Base-by-base conservation (phyloP, 768 basidiomycete genomes). In the Boletus patriciae region DNA sequence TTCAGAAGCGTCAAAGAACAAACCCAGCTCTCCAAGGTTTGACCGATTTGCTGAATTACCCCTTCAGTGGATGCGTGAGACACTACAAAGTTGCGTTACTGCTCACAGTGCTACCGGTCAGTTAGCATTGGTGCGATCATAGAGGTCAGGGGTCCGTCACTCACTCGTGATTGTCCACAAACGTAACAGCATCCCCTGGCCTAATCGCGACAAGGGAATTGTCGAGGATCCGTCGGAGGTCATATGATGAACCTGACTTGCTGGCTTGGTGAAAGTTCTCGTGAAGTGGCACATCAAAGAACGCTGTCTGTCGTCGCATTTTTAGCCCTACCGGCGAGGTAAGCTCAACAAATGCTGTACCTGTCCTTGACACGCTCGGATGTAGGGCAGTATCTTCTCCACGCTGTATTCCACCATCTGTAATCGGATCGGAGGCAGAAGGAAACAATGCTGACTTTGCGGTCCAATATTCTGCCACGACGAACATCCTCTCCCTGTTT, bases 281-380 rank as follows among this genome's bases (percentile, higher is more conserved):
- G 66, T 98, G 94, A 21, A 98, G 77, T 19, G 92, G 92, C 8
- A 92, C 91, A 67, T 97, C 94, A 61, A 97, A 97, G 67, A 96
- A 92, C 0, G 93, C 80, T 12, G 89, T 84, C 87, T 96, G 70
- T 34, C 56, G 52, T 50, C 36, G 23, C 21, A 21, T 13, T 29
- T n/a, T 51, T 13, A 59, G 41, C 40, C 19, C 29, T 49, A n/a
- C 34, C 34, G 4, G 11, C 29, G 31, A 33, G 43, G 19, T 23
- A 46, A 47, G 25, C 33, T 31, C 37, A 59, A 33, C 52, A 40
- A 34, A 18, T 54, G 74, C 52, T 58, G 10, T 6, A 89, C 90
- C 70, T 88, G 78, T 60, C 90, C 88, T 70, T 80, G 74, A 67
- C 90, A 84, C 19, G 76, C 77, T 41, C 77, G 76, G 54, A 90